phyloP scores from a whole-genome alignment of 2,329 filamentous ascomycete genomes.

The Zalaria sp. region DNA sequence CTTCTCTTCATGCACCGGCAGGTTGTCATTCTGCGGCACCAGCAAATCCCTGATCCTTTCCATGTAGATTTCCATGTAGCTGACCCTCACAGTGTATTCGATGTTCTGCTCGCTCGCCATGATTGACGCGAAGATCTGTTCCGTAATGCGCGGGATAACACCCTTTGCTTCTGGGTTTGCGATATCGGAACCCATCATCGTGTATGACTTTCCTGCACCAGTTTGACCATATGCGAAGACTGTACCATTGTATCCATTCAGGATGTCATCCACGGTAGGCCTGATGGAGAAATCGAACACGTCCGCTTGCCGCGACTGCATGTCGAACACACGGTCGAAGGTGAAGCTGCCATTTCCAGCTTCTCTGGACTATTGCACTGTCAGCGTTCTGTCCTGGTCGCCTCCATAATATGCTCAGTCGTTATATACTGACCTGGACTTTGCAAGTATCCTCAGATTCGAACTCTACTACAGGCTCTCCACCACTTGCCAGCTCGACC shows the following conservation, averaged over 20 bases:
- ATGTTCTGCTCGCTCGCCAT: constrained; percentile 83
- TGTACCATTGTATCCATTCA: constrained; percentile 98
- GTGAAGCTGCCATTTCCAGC: constrained; percentile 68
- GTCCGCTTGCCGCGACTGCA: constrained; percentile 77
- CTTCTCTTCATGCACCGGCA: constrained; percentile 97
- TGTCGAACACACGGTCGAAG: constrained; percentile 95
- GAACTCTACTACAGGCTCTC: constrained; percentile 83
- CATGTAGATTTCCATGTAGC: constrained; percentile 99
- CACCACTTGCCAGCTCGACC: constrained; percentile 77
- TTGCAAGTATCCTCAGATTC: constrained; percentile 77
- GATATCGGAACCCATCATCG: constrained; percentile 96
- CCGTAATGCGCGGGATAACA: constrained; percentile 91
- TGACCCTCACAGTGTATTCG: constrained; percentile 96
- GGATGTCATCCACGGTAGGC: constrained; percentile 89
- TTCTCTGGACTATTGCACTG: constrained; percentile 54
- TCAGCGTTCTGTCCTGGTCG: constrained; percentile 3
- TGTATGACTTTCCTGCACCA: constrained; percentile 96
- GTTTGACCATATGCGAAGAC: constrained; percentile 98
- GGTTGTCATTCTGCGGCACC: constrained; percentile 84
- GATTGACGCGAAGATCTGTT: constrained; percentile 95
- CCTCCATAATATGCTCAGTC: too few relatives aligned
- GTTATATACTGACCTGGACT: constrained; percentile 50
- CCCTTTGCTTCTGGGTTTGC: constrained; percentile 77
- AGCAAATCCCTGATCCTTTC: constrained; percentile 91
- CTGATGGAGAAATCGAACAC: constrained; percentile 98